These are phyloP conservation scores for Globisporangium cystogenes DNA, from an alignment of 352 stramenopile species.

Conservation along the genomic window DNA sequence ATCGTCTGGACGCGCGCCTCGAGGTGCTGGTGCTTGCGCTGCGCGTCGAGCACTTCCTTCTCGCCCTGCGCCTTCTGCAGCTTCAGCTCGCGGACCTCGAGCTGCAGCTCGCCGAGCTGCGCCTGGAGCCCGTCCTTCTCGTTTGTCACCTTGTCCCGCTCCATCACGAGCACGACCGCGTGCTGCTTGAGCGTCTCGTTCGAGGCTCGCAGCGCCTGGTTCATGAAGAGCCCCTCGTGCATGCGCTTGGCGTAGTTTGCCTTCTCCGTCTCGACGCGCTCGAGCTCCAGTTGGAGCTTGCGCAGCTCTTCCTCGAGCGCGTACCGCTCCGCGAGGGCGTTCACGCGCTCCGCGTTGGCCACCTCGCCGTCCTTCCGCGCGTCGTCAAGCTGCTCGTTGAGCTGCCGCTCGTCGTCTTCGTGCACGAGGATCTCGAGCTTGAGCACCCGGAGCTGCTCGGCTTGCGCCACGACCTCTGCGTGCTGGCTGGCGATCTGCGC, in stretches of 20 bases:
- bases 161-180: constrained; percentile 39
- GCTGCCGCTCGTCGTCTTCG: constrained; percentile 57
- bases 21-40: constrained; percentile 40
- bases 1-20: constrained; percentile 45
- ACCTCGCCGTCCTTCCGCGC: constrained; percentile 56
- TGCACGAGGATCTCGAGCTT: constrained; percentile 66
- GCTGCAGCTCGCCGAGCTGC: constrained; percentile 23
- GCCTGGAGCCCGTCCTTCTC: constrained; percentile 34
- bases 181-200: constrained; percentile 68
- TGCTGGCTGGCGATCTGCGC: constrained; percentile 39
- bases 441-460: constrained; percentile 50
- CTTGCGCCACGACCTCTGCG: constrained; percentile 16
- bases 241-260: constrained; percentile 53
- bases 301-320: constrained; percentile 61
- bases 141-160: constrained; percentile 44
- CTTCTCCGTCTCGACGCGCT: constrained; percentile 53
- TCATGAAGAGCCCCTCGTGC: constrained; percentile 75
- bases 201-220: constrained; percentile 52
- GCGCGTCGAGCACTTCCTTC: constrained; percentile 39
- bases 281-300: constrained; percentile 42
- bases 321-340: constrained; percentile 51
- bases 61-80: constrained; percentile 34
- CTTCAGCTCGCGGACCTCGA: constrained; percentile 27
- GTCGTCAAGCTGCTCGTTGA: constrained; percentile 57
- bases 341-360: constrained; percentile 58